phyloP scores from a whole-genome alignment of 1,284 basidiomycete species.

The Tausonia pullulans region DNA sequence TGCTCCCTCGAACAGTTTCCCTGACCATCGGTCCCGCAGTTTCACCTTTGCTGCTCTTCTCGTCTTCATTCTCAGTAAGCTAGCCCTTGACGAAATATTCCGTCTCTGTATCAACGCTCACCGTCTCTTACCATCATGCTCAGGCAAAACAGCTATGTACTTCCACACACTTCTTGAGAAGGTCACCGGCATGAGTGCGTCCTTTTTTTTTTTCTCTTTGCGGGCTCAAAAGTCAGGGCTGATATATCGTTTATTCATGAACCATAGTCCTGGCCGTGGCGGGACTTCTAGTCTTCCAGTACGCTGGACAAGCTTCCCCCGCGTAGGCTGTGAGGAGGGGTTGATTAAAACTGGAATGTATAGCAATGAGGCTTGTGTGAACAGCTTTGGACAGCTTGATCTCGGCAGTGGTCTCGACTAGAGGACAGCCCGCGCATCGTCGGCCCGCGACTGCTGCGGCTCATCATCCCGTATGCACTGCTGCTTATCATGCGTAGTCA shows the following conservation, averaged over 20 bases:
- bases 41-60: slow-evolving; percentile 3
- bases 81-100: not conserved
- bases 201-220: not conserved
- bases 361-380: too few relatives aligned
- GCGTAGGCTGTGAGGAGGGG: too few relatives aligned
- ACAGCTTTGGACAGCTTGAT: too few relatives aligned
- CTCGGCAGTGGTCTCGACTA: too few relatives aligned
- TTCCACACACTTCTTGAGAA: slow-evolving; percentile 17
- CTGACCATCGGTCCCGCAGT: too few relatives aligned
- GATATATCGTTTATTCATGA: too few relatives aligned
- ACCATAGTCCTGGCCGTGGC: slow-evolving; percentile 3
- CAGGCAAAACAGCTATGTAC: slow-evolving; percentile 15
- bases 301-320: not conserved
- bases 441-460: too few relatives aligned
- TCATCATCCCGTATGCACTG: too few relatives aligned
- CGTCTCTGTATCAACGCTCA: not conserved
- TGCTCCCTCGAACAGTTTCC: too few relatives aligned
- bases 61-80: slow-evolving; percentile 15
- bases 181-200: slow-evolving; percentile 10
- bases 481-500: too few relatives aligned
- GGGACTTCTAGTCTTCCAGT: slow-evolving; percentile 7
- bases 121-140: not conserved
- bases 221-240: not conserved
- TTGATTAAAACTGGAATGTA: too few relatives aligned
- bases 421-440: too few relatives aligned